Base-by-base conservation (phyloP, 2,329 filamentous ascomycete genomes). In the Arthrobotrys megalospora region DNA sequence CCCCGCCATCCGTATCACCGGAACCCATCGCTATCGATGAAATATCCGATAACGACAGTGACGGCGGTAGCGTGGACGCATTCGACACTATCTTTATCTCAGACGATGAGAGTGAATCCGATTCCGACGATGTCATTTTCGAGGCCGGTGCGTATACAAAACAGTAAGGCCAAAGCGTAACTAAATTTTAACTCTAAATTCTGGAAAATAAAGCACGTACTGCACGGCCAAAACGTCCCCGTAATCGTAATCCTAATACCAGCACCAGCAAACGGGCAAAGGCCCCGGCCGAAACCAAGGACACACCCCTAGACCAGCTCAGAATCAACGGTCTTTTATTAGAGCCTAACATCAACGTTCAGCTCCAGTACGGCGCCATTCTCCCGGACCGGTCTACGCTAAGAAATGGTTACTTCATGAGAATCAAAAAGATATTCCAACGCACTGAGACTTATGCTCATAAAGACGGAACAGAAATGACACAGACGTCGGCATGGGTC, bases 321-420 rank as follows among this genome's bases (percentile, higher is more conserved):
- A 71, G 66, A 24, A 55, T 71, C 41, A 77, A 77, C 55, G 73
- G 73, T 6, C 60, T 77, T 8, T 24, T 62, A 1, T 62, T 77
- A 50, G 34, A 65, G 47, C 66, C 66, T 8, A 48, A 65, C 5
- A 21, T 48, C 11, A 62, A 66, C 28, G 66, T 77, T 28, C 73
- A 77, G 38, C n/a, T 77, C 11, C 65, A 21, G 14, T 67, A 71
- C 12, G 73, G 73, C 19, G 28, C 73, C 1, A 5, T 77, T 0
- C 66, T 77, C 7, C 60, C 41, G 0, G 66, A 77, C 16, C 16
- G 55, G 6, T 47, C 66, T 6, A 28, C 43, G 2, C 60, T 77
- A 14, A 66, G 47, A 45, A 55, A 60, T 16, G 73, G 73, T 8
- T 71, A 77, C 34, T 77, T 77, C 38, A 66, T 77, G 66, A 65